Evolutionary conservation across 2,329 filamentous ascomycete genomes (phyloP).

Genomic region (Fusarium agapanthi): DNA sequence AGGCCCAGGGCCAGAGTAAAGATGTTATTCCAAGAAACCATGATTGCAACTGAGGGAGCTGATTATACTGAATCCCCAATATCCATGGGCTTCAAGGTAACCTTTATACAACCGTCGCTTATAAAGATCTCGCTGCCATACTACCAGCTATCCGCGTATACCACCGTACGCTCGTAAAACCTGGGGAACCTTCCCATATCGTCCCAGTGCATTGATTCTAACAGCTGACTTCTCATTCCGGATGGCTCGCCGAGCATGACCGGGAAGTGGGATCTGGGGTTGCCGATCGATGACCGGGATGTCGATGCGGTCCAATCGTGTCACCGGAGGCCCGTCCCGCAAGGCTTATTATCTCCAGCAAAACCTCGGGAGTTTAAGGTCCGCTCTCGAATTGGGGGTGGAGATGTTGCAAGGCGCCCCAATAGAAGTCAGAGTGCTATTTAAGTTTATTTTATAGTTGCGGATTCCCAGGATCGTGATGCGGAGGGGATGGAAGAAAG

Average conservation of each 20-base stretch:
- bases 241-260: background rate
- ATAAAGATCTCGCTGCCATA: accelerated
- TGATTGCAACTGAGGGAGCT: background rate
- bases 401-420: constrained; percentile 8
- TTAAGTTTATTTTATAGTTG: background rate
- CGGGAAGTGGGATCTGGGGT: background rate
- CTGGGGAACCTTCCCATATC: background rate
- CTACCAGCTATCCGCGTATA: background rate
- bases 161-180: background rate
- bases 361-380: background rate
- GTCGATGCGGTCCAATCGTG: constrained; percentile 25
- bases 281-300: background rate
- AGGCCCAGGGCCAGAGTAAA: constrained; percentile 20
- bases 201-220: background rate
- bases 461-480: background rate
- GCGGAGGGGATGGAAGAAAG: background rate
- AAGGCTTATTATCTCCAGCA: background rate
- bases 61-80: no score
- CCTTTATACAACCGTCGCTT: background rate
- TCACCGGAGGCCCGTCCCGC: background rate
- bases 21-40: constrained; percentile 28
- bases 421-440: background rate
- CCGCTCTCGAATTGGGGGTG: constrained; percentile 1
- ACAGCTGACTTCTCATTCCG: background rate
- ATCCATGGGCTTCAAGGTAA: no score